A percentile compares a stretch with the other conserved stretches of the same genome.
Evolutionary conservation across 495 filamentous ascomycete genomes (phyloP).

Genomic region (Neurospora sp.): DNA sequence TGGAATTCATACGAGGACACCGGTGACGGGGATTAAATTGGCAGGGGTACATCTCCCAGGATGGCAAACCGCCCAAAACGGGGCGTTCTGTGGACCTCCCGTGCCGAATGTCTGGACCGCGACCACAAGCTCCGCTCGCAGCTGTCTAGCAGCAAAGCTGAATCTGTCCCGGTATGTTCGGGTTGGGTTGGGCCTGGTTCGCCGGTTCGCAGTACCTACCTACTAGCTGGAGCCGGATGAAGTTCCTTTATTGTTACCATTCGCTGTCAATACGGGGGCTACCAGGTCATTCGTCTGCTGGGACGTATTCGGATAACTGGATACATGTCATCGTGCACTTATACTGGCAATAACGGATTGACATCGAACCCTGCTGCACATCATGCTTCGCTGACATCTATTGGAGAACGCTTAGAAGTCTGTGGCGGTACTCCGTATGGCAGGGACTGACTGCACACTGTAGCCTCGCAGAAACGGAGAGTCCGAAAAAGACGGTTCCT

Average conservation of each 20-base stretch:
- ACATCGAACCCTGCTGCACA: slow-evolving; percentile 19
- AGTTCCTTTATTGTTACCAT: neutral
- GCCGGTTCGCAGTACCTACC: neutral
- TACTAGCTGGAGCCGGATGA: neutral
- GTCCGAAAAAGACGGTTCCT: neutral
- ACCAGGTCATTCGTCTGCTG: neutral
- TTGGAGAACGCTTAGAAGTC: neutral
- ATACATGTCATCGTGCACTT: neutral
- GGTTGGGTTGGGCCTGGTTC: neutral
- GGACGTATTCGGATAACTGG: neutral
- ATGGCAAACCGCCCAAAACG: neutral
- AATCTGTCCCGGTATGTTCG: neutral
- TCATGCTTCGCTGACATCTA: slow-evolving; percentile 7
- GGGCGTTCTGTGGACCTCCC: neutral
- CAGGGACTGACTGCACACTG: neutral
- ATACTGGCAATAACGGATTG: neutral
- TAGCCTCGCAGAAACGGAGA: neutral
- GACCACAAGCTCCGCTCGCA: neutral
- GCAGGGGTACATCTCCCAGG: slow-evolving; percentile 8
- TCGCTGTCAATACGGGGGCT: neutral
- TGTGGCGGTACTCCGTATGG: neutral
- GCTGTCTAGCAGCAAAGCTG: neutral
- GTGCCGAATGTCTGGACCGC: slow-evolving; percentile 3
- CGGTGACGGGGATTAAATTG: slow-evolving; percentile 14
- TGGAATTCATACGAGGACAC: slow-evolving; percentile 11